Percentiles rank a stretch among this genome's conserved stretches.
These are phyloP conservation scores for Kodamaea nitidulidarum DNA, from an alignment of 805 yeast genomes.

Conservation along the genomic window DNA sequence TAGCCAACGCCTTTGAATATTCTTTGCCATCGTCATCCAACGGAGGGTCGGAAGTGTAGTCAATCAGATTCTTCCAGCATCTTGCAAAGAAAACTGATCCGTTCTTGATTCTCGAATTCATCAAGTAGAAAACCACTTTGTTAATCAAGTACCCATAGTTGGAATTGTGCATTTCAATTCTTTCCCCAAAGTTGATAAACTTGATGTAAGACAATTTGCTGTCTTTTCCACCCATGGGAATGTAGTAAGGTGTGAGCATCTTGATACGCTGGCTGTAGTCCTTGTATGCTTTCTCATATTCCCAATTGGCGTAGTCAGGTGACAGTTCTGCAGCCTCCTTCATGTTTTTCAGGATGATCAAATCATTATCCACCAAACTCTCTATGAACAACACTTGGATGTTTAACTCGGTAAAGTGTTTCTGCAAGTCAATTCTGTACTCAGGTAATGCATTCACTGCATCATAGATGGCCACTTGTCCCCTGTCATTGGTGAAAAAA, in stretches of 20 bases:
- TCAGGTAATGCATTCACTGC: constrained; percentile 82
- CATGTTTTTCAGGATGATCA: constrained; percentile 68
- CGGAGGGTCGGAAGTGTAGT: constrained; percentile 74
- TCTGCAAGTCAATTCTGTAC: constrained; percentile 58
- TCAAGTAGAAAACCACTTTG: constrained; percentile 85
- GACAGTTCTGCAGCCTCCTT: constrained; percentile 75
- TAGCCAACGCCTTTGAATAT: constrained; percentile 63
- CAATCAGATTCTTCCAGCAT: constrained; percentile 55
- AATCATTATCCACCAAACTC: constrained; percentile 71
- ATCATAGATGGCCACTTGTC: constrained; percentile 95
- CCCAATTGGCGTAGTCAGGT: constrained; percentile 82
- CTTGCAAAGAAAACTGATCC: constrained; percentile 94
- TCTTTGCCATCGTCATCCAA: constrained; percentile 67
- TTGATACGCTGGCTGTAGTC: constrained; percentile 75
- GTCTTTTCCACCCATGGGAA: constrained; percentile 57
- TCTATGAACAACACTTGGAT: constrained; percentile 87
- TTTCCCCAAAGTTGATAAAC: constrained; percentile 85
- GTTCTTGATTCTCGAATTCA: constrained; percentile 82
- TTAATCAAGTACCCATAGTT: constrained; percentile 86
- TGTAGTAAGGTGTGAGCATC: constrained; percentile 63
- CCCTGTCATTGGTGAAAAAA: constrained; percentile 71
- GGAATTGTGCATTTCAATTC: constrained; percentile 72
- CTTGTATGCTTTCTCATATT: constrained; percentile 63
- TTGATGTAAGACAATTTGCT: constrained; percentile 69
- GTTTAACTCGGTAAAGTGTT: constrained; percentile 49